Conservation (phyloP, 1,284 basidiomycete species). For the Vanrija pseudolonga region DNA sequence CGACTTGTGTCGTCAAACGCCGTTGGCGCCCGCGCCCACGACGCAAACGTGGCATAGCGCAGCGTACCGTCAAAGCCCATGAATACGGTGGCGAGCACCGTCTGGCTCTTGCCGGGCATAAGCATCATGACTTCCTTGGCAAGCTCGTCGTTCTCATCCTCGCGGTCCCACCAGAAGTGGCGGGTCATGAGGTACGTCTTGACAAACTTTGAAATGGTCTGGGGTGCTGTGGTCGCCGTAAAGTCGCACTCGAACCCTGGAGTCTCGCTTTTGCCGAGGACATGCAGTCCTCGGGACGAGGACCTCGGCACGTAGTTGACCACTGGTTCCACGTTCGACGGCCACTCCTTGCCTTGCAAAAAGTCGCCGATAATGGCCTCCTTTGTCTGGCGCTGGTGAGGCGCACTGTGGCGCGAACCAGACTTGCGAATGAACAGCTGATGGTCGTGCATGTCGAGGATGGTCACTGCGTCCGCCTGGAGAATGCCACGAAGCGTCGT, state of each 20-base stretch:
- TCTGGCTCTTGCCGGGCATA: constrained; percentile 30
- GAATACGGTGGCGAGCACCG: constrained; percentile 28
- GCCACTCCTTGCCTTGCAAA: constrained; percentile 34
- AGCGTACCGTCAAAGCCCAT: constrained; percentile 32
- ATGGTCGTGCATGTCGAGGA: constrained; percentile 35
- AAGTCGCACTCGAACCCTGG: constrained; percentile 21
- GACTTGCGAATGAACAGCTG: constrained; percentile 32
- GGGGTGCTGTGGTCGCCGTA: constrained; percentile 6
- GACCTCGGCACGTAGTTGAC: constrained; percentile 24
- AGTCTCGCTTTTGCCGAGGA: constrained; percentile 23
- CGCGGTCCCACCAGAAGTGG: constrained; percentile 40
- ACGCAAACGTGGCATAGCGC: constrained; percentile 32
- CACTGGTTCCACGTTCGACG: constrained; percentile 30
- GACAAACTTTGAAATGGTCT: constrained; percentile 23
- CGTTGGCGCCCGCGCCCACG: constrained; percentile 35
- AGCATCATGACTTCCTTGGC: constrained; percentile 26
- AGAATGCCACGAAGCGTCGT: constrained; percentile 30
- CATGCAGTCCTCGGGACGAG: constrained; percentile 1
- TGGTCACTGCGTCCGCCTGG: constrained; percentile 33
- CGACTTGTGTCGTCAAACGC: constrained; percentile 31
- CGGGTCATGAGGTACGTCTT: constrained; percentile 23
- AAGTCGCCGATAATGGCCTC: constrained; percentile 31
- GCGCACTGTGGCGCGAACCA: not conserved
- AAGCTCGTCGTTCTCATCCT: constrained; percentile 25
- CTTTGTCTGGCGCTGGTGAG: constrained; percentile 11